Evolutionary conservation across 2,329 filamentous ascomycete genomes (phyloP), one percentile per base, ranked within the genome.

Genomic region (Harringtonia lauricola): DNA sequence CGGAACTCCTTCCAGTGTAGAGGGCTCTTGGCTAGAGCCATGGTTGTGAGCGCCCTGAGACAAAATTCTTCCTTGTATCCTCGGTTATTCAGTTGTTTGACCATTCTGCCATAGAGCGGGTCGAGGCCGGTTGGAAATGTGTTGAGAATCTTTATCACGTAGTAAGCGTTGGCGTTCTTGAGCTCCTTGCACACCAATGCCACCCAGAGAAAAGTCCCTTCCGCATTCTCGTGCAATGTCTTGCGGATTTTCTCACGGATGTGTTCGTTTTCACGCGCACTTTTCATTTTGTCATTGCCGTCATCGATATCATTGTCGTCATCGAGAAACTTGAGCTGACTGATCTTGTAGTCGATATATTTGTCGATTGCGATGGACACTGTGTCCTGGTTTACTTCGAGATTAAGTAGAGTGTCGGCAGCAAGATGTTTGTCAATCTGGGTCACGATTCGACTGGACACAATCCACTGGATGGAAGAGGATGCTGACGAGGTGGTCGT

Each of bases 131-230:
- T 42, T 5, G 62, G 64, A 31, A 66, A 59, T 29, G 24, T 26
- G 8, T 49, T 35, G 4, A 63, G 8, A 3, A 4, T 35, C 12
- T 26, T 21, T 48, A 46, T n/a, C 35, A 29, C 7, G 46, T 14
- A 3, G 51, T 42, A 10, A 66, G 21, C 12, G 8, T 7, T 8
- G 22, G 29, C 8, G 9, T 18, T 12, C 5, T 15, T 26, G 8
- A 47, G 59, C 9, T 55, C 46, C 49, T 62, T 43, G 44, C 54
- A 64, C 12, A 65, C 63, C 35, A 67, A 56, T 17, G 64, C 59
- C 22, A 66, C 65, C 65, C 63, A 69, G 29, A 70, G 61, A 42
- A 68, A 68, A 0, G 64, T 70, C 14, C 53, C 58, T 22, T 61
- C 46, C 10, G 63, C 59, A 17, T 67, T 61, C 13, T 36, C 42